Conservation (phyloP, 2,329 filamentous ascomycete genomes). For the Fusarium sarcochroum region DNA sequence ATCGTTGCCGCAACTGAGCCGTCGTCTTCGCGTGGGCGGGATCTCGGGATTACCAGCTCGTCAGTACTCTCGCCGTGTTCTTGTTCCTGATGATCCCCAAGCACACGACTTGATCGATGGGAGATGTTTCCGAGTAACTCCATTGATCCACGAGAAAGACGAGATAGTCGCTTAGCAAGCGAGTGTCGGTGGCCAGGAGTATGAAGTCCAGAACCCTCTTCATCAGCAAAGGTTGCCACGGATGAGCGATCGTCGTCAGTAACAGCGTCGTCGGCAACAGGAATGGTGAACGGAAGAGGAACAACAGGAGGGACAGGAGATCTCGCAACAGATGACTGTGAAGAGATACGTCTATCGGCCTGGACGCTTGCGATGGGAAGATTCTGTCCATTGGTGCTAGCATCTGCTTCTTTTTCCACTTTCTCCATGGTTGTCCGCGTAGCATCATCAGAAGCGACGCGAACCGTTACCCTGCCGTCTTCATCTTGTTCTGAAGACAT, state of each 20-base stretch:
- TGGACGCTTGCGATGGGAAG: constrained; percentile 27
- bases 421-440: constrained; percentile 47
- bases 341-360: constrained; percentile 43
- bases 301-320: constrained; percentile 66
- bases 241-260: constrained; percentile 71
- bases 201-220: constrained; percentile 59
- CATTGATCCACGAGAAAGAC: constrained; percentile 63
- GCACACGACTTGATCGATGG: constrained; percentile 47
- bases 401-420: constrained; percentile 46
- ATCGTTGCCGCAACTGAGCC: constrained; percentile 71
- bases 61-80: constrained; percentile 61
- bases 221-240: constrained; percentile 77
- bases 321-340: constrained; percentile 37
- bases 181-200: constrained; percentile 53
- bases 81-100: constrained; percentile 32
- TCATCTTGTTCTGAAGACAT: constrained; percentile 59
- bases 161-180: constrained; percentile 64
- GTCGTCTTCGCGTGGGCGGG: constrained; percentile 56
- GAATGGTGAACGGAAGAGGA: constrained; percentile 76
- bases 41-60: constrained; percentile 57
- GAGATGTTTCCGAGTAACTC: constrained; percentile 62
- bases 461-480: constrained; percentile 65
- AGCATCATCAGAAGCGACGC: constrained; percentile 65
- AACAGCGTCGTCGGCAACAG: constrained; percentile 58
- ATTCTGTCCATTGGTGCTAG: constrained; percentile 19